Percentiles rank a stretch among this genome's conserved stretches.
These are phyloP conservation scores for Clonostachys solani DNA, from an alignment of 2,329 filamentous ascomycete genomes.

Conservation along the genomic window DNA sequence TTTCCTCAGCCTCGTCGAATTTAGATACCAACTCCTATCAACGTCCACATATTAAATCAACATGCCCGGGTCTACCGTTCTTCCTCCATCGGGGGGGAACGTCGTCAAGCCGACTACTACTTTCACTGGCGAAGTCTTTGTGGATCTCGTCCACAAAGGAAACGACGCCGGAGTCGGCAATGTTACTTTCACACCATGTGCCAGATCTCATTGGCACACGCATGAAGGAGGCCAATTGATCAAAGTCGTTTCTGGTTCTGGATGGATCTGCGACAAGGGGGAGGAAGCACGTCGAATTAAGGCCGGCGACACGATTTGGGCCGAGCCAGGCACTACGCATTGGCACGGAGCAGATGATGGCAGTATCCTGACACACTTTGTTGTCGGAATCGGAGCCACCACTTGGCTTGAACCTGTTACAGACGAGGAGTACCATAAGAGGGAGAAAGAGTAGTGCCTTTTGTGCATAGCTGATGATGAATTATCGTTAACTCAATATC, in stretches of 20 bases:
- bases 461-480: no score
- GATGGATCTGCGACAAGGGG: slow-evolving; percentile 36
- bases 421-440: slow-evolving; percentile 7
- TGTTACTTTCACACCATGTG: slow-evolving; percentile 32
- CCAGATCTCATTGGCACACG: slow-evolving; percentile 37
- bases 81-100: no score
- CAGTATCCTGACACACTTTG: slow-evolving; percentile 32
- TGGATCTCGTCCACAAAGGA: not conserved
- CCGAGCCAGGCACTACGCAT: slow-evolving; percentile 31
- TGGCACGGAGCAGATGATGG: slow-evolving; percentile 37
- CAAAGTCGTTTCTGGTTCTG: slow-evolving; percentile 28
- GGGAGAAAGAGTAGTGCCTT: no score
- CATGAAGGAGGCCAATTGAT: slow-evolving; percentile 38
- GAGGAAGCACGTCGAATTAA: slow-evolving; percentile 23
- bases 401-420: slow-evolving; percentile 26
- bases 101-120: not conserved
- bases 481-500: no score
- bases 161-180: slow-evolving; percentile 2
- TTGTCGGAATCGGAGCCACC: slow-evolving; percentile 27
- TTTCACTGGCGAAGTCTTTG: not conserved
- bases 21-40: no score
- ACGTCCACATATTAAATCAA: no score
- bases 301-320: slow-evolving; percentile 33
- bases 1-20: no score
- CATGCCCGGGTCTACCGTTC: no score